phyloP scores from a whole-genome alignment of 2,329 filamentous ascomycete species.

The Xylaria sp. region DNA sequence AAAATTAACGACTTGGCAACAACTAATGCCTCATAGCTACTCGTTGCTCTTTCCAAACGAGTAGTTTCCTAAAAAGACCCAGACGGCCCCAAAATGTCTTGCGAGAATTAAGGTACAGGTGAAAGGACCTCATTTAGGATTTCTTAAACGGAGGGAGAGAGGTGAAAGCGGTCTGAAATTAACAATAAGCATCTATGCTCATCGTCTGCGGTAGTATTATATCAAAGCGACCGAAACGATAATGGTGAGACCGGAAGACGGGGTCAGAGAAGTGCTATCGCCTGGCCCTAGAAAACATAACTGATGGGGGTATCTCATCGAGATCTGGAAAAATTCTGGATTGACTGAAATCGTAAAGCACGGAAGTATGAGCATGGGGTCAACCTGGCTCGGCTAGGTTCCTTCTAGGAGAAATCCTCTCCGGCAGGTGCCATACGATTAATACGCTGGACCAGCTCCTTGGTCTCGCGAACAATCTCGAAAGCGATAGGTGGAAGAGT shows the following conservation, averaged over 20 bases:
- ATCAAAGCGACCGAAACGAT: conserved; percentile 20
- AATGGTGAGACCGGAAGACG: conserved; percentile 14
- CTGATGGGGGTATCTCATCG: conserved; percentile 39
- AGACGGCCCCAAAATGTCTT: conserved; percentile 21
- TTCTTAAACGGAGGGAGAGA: neutral
- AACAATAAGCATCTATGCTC: conserved; percentile 32
- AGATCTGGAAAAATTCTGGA: conserved; percentile 28
- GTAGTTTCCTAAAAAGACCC: conserved; percentile 26
- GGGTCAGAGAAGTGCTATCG: conserved; percentile 10
- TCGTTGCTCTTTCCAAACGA: conserved; percentile 29
- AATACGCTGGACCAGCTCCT: conserved; percentile 72
- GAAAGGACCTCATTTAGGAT: conserved; percentile 11
- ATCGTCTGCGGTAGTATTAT: conserved; percentile 28
- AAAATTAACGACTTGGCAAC: conserved; percentile 14
- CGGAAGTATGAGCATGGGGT: conserved; percentile 39
- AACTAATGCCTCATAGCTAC: conserved; percentile 10
- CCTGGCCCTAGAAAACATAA: conserved; percentile 28
- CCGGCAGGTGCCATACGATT: conserved; percentile 53
- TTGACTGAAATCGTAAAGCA: conserved; percentile 35
- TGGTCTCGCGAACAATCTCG: conserved; percentile 83
- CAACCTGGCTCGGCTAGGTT: conserved; percentile 35
- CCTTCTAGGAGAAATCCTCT: conserved; percentile 60
- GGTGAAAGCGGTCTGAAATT: conserved; percentile 18
- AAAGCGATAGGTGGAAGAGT: conserved; percentile 86
- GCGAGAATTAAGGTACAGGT: conserved; percentile 18